These are phyloP conservation scores for Magnusiomyces suaveolens DNA, from an alignment of 1,139 yeast genomes.

Conservation along the genomic window DNA sequence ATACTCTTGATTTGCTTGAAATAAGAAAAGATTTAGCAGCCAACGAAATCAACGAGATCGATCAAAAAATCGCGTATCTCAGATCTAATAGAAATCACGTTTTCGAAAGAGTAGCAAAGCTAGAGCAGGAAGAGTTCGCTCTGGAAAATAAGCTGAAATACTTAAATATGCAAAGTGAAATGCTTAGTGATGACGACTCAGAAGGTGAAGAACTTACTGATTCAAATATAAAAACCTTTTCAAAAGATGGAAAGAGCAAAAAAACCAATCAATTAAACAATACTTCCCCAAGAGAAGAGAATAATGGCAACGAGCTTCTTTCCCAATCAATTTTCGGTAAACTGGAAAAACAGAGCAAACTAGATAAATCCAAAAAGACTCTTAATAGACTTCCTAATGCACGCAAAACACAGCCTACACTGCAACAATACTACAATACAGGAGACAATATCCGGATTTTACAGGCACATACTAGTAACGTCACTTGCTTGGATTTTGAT, in stretches of 20 bases:
- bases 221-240: not conserved
- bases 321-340: conserved; percentile 36
- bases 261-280: not conserved
- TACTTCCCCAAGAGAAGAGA: not conserved
- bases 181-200: conserved; percentile 18
- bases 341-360: conserved; percentile 22
- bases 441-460: conserved; percentile 47
- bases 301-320: conserved; percentile 18
- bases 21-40: conserved; percentile 56
- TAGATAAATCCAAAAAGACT: not conserved
- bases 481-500: conserved; percentile 54
- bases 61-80: conserved; percentile 43
- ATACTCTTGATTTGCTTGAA: conserved; percentile 46
- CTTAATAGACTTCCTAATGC: not conserved
- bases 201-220: conserved; percentile 8
- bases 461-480: conserved; percentile 44
- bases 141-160: conserved; percentile 41
- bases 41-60: conserved; percentile 53
- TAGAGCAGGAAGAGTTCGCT: conserved; percentile 49
- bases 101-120: conserved; percentile 47
- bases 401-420: conserved; percentile 44
- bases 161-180: conserved; percentile 34
- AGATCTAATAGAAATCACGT: conserved; percentile 43
- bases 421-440: conserved; percentile 51
- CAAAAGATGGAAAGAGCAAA: not conserved